Evolutionary conservation across 2,329 filamentous ascomycete species (phyloP), one percentile per base, ranked within the genome.

Genomic region (Botrytis pseudocinerea): DNA sequence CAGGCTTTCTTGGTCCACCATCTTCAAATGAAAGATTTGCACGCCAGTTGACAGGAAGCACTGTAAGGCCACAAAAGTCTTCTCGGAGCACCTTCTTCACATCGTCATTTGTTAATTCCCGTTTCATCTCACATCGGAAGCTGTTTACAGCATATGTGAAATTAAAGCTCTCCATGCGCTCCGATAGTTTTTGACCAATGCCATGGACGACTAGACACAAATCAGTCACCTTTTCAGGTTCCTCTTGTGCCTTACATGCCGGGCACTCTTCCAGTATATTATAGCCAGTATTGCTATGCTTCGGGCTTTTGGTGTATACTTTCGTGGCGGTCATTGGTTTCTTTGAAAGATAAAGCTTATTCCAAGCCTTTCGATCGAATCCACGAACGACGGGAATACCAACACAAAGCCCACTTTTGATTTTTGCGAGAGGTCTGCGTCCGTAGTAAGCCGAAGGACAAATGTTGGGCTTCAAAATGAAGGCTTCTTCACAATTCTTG

Each of bases 91-190:
- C 88, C 0, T 89, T 87, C 80, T 91, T 93, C n/a, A 98, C 91
- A 14, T 87, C 85, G 4, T 92, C 89, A 48, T 87, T 93, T 44
- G 89, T 88, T 57, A 97, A 86, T 80, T 99, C 95, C 68, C 95
- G 85, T 77, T 97, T 97, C 73, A 98, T 88, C 32, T 93, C 90
- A 74, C 95, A 88, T 20, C 96, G 90, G 77, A 99, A 96, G 0
- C 91, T 89, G 79, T 97, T 98, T 80, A 98, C 95, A 8, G 94
- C 93, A 81, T 98, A 95, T 0, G 96, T 99, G 79, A 99, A 99
- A 81, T 98, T 94, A 78, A 95, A 99, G 78, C 94, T 97, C 82
- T 98, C 95, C 74, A 98, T 93, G 20, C 95, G 88, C 81, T 99
- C 94, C 0, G 95, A 97, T 68, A 98, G 87, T 81, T 99, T 98